Evolutionary conservation across 2,329 filamentous ascomycete species (phyloP), one percentile per base, ranked within the genome.

Genomic region (Cladosporium austrohemisphaericum): DNA sequence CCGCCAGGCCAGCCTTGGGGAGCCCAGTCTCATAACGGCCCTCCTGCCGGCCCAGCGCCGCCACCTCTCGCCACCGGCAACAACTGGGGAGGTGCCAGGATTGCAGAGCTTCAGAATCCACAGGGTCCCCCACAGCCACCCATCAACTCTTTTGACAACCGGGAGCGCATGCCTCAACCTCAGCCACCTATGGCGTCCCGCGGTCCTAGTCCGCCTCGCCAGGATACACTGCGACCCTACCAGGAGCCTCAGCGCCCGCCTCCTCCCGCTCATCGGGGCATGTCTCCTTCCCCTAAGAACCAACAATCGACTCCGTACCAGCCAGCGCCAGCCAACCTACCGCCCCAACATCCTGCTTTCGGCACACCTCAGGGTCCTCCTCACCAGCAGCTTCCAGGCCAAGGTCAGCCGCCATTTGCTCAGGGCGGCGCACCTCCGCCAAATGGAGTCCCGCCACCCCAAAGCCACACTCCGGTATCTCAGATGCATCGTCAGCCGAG

Each of bases 1-100:
- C 89, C 89, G 51, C 88, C 88, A 45, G 86, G 85, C 44, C 91
- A 90, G 55, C 87, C 94, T 66, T 97, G 92, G 92, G 88, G 87
- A 55, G 86, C 84, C 51, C 87, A 89, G 41, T 80, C 83, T 35
- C 80, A 82, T 41, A 72, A 78, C 51, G 79, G 80, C 31, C 84
- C 81, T 51, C 78, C 77, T 54, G 78, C 78, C 52, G 84, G 84
- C 26, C 84, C 84, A 49, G 79, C 83, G 14, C 79, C 79, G 19
- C 77, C 80, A 53, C 69, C 76, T 41, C 58, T 73, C 25, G 66
- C 66, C 35, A 55, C 57, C 28, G 76, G 76, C 53, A 69, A 72
- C 51, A 79, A 79, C 58, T 79, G 81, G 57, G 84, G 80, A 79
- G 78, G 77, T 57, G 76, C 79, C 45, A 78, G 87, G 51, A 78